A percentile compares a stretch with the other conserved stretches of the same genome.
These are phyloP conservation scores for Setaria italica DNA, from an alignment of 202 grass and related monocot genomes.

Conservation along the genomic window DNA sequence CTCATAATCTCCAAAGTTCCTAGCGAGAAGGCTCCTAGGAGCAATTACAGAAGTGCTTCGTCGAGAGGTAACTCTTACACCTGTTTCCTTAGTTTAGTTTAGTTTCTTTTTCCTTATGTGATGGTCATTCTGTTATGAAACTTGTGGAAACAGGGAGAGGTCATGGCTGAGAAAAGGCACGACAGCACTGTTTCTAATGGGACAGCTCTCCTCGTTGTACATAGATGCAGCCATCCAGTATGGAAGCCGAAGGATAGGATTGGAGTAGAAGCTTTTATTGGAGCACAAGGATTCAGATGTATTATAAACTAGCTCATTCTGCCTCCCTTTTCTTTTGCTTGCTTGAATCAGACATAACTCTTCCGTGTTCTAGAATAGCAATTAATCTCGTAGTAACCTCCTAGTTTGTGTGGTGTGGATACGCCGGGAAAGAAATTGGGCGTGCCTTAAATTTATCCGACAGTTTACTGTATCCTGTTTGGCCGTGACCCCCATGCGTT, in stretches of 20 bases:
- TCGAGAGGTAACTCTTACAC: slow-evolving; percentile 64
- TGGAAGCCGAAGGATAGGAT: slow-evolving; percentile 55
- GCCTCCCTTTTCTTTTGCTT: not conserved
- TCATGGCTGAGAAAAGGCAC: slow-evolving; percentile 54
- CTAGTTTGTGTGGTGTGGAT: slow-evolving; percentile 39
- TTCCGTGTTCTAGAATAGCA: slow-evolving; percentile 44
- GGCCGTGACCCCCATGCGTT: not conserved
- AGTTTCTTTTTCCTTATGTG: slow-evolving; percentile 10
- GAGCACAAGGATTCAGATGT: slow-evolving; percentile 50
- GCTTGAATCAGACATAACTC: slow-evolving; percentile 28
- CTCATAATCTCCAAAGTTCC: slow-evolving; percentile 82
- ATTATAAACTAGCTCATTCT: slow-evolving; percentile 57
- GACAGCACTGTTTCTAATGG: slow-evolving; percentile 1
- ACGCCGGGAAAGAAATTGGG: slow-evolving; percentile 18
- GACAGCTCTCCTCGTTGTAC: slow-evolving; percentile 58
- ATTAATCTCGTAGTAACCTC: slow-evolving; percentile 36
- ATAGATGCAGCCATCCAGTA: slow-evolving; percentile 54
- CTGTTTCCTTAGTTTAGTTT: slow-evolving; percentile 7
- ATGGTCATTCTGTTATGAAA: slow-evolving; percentile 21
- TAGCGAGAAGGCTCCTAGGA: slow-evolving; percentile 70
- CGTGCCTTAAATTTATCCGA: slow-evolving; percentile 29
- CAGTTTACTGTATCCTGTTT: not conserved
- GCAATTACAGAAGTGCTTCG: slow-evolving; percentile 56
- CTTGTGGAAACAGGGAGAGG: slow-evolving; percentile 55
- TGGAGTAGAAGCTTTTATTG: slow-evolving; percentile 42